Evolutionary conservation across 805 yeast species (phyloP), one percentile per base, ranked within the genome.

Genomic region (Nakazawaea sp.): DNA sequence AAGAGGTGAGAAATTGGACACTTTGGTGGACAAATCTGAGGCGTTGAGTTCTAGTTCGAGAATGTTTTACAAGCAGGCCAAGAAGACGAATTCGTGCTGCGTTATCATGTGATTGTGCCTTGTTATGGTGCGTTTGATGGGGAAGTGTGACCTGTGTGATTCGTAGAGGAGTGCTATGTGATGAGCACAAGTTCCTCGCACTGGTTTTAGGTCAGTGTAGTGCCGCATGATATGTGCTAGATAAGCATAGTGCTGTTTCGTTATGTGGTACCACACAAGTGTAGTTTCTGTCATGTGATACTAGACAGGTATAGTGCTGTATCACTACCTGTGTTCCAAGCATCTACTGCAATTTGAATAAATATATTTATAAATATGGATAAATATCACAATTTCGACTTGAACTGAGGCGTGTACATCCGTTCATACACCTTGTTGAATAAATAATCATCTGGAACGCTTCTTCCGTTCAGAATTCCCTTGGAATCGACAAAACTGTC

Each of bases 41-140:
- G 95, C 96, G 1, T 70, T 92, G 53, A 81, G 92, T 25, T 72
- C 85, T 15, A 76, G 89, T 38, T 84, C 96, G 17, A 78, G 90
- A 56, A 87, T 88, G 84, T 92, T 92, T 58, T 92, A 90, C 68
- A 89, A 87, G 56, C 96, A 90, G 61, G 97, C 98, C 24, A 88
- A 92, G 70, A 90, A 89, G 61, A 80, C 90, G 10, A 87, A 87
- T 59, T 83, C 94, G 7, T 87, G 96, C 64, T 87, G 96, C 65
- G 66, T 81, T 17, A 68, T 86, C 45, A 72, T 81, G 71, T 84
- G 63, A 63, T 9, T 30, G n/a, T n/a, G n/a, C n/a, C n/a, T n/a
- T n/a, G n/a, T n/a, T 18, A 15, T 17, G 20, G n/a, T n/a, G n/a
- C n/a, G n/a, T n/a, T n/a, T n/a, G n/a, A n/a, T n/a, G n/a, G n/a